Conservation (phyloP, 805 yeast species). For the Metschnikowia baotianmanensis region DNA sequence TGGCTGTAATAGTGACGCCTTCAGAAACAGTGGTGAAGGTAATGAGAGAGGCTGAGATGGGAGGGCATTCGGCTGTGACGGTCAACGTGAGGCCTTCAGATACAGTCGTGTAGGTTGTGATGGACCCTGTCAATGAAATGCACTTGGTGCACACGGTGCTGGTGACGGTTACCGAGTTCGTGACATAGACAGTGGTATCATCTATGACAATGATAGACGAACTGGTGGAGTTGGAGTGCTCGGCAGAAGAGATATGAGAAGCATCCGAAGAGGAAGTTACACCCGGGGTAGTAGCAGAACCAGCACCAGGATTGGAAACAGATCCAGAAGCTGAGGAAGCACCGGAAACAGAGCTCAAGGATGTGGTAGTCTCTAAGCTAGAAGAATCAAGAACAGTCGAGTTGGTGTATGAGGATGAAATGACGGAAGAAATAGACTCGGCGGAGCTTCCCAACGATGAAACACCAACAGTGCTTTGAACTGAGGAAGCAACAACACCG, state of each 20-base stretch:
- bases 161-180: conserved; percentile 10
- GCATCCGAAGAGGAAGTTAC: background rate
- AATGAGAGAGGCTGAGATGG: conserved; percentile 4
- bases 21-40: conserved; percentile 12
- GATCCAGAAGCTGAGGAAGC: background rate
- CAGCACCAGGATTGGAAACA: background rate
- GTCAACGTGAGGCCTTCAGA: conserved; percentile 8
- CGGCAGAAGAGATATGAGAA: background rate
- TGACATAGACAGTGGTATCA: conserved; percentile 8
- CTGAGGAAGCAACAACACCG: too few species aligned
- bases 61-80: conserved; percentile 11
- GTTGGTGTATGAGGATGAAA: background rate
- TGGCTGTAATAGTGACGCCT: background rate
- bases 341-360: background rate
- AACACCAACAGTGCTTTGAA: too few species aligned
- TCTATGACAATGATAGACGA: conserved; percentile 7
- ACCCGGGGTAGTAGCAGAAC: background rate
- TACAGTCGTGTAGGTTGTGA: conserved; percentile 15
- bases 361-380: background rate
- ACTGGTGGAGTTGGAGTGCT: background rate
- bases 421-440: too few species aligned
- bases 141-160: conserved; percentile 16
- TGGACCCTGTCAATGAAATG: conserved; percentile 10
- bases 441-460: too few species aligned
- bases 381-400: background rate